Percentiles rank a stretch among this genome's conserved stretches.
Evolutionary conservation across 306 rosid species (phyloP).

Genomic region (Casuarina glauca): DNA sequence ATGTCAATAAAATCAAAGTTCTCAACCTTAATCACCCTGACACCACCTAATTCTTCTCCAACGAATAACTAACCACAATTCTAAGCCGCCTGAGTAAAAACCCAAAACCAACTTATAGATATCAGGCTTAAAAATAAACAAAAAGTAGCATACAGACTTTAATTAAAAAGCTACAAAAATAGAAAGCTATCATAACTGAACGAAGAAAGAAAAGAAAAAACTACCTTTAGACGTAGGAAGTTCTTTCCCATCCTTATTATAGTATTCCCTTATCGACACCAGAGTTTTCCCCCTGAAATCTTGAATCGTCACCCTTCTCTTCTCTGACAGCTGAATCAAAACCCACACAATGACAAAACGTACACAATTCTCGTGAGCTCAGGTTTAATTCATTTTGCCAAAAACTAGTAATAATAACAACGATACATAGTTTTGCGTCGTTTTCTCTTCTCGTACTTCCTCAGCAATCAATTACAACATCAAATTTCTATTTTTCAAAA

Average conservation of each 20-base stretch:
- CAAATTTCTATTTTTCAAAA: too few relatives aligned
- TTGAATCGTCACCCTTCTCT: slow-evolving; percentile 56
- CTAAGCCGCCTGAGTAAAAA: too few relatives aligned
- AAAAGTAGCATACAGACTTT: not conserved
- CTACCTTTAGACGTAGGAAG: slow-evolving; percentile 60
- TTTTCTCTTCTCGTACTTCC: not conserved
- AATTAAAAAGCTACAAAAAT: not conserved
- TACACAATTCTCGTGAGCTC: not conserved
- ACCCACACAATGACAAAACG: not conserved
- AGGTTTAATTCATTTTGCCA: too few relatives aligned
- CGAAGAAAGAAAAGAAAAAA: not conserved
- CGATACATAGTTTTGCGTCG: too few relatives aligned
- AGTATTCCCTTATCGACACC: slow-evolving; percentile 68
- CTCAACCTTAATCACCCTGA: not conserved
- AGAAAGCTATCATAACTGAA: not conserved
- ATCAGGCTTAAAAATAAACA: too few relatives aligned
- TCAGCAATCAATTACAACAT: slow-evolving; percentile 18
- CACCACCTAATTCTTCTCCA: not conserved
- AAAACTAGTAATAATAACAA: too few relatives aligned
- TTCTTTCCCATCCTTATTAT: slow-evolving; percentile 62
- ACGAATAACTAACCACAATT: not conserved
- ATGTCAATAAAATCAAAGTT: not conserved
- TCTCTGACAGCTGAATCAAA: slow-evolving; percentile 57
- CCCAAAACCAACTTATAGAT: too few relatives aligned
- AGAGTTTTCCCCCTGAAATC: slow-evolving; percentile 53